Base-by-base conservation (phyloP, 768 basidiomycete species). In the Tremella yokohamensis region DNA sequence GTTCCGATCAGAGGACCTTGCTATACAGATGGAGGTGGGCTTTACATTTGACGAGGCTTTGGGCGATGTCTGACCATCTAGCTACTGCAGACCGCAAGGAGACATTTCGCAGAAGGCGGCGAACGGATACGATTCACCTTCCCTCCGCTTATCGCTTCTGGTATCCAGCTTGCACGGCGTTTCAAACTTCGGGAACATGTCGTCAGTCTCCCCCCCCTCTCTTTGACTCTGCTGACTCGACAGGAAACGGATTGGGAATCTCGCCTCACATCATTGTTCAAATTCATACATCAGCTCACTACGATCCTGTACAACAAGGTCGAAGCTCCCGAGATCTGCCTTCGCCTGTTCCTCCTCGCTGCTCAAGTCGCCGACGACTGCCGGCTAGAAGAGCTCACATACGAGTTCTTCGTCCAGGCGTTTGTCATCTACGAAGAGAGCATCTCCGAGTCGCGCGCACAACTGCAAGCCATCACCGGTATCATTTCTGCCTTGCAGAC, bases 341-440 rank as follows among this genome's bases (percentile, higher is more conserved):
- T 99, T 6, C 87, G 93, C 0, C 82, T 98, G 1, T 98, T 94
- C 83, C 85, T 99, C 24, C 87, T 98, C 61, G 87, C 94, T 0
- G 92, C 96, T 0, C 91, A 97, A 75, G 87, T 96, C 25, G 84
- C 94, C 0, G 94, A 96, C 69, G 90, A 94, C 73, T 90, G 90
- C 58, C 89, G 86, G 0, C 90, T 97, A 65, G 93, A 96, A 77
- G 93, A 98, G 74, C 84, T 98, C 58, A 85, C 90, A 15, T 99
- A 99, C 74, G 94, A 99, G 75, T 86, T 98, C 66, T 97, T 93
- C 70, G 96, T 98, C 13, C 92, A 97, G 75, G 90, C 93, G 0
- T 97, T 99, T 76, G 91, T 87, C 24, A 91, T 98, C 12, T 98
- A 99, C 78, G 96, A 99, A 74, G 96, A 99, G 76, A 87, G 84